Conservation (phyloP, 2,329 filamentous ascomycete species). For the Trichoderma sp. region DNA sequence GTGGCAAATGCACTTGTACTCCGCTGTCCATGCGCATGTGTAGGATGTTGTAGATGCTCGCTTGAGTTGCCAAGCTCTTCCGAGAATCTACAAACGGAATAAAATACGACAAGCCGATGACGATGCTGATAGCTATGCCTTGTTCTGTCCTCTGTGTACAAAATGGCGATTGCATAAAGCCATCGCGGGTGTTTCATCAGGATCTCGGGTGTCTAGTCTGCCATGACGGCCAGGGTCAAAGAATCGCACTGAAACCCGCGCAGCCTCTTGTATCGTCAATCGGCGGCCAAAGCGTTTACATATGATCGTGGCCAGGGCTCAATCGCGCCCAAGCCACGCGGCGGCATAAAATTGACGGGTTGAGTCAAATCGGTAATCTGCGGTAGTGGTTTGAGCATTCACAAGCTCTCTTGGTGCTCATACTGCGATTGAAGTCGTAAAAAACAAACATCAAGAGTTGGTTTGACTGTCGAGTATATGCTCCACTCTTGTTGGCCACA, state of each 20-base stretch:
- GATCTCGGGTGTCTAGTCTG: not conserved
- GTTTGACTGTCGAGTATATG: not conserved
- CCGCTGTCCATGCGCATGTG: not conserved
- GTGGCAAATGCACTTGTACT: not conserved
- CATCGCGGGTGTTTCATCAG: not conserved
- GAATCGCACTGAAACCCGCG: not conserved
- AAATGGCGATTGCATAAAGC: not conserved
- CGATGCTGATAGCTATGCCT: not conserved
- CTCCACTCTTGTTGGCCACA: slow-evolving; percentile 6
- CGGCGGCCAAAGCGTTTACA: not conserved
- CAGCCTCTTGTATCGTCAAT: not conserved
- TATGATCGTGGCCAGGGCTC: not conserved
- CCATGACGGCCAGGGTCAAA: not conserved
- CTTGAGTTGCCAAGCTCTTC: not conserved
- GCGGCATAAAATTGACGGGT: not conserved
- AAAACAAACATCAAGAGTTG: not conserved
- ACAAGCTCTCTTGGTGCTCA: not conserved
- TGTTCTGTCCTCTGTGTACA: not conserved
- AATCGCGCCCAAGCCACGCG: not conserved
- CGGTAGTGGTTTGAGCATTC: not conserved
- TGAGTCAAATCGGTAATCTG: not conserved
- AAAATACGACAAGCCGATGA: not conserved
- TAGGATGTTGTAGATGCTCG: not conserved
- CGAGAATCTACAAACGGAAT: not conserved
- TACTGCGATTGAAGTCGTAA: not conserved